Evolutionary conservation across 805 yeast genomes (phyloP), one percentile per base, ranked within the genome.

Genomic region (Kuraishia floccosa): DNA sequence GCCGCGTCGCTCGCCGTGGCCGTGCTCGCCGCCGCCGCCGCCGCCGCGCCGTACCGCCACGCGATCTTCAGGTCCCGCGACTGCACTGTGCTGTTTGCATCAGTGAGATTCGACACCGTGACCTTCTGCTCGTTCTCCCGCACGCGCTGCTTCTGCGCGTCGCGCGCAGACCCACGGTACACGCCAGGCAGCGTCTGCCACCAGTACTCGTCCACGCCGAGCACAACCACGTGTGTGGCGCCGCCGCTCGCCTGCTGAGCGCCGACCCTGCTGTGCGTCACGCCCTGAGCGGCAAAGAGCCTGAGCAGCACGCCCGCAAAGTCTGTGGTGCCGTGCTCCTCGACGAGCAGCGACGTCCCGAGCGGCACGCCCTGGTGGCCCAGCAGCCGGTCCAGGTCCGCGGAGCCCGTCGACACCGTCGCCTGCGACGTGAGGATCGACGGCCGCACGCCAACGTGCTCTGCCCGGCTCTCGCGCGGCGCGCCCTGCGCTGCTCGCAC

Each of bases 41-140:
- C n/a, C n/a, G n/a, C n/a, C n/a, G n/a, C n/a, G n/a, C 89, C 91
- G 46, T 87, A 87, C 44, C 96, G 69, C 97, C 97, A 87, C 1
- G 97, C 96, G 41, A 87, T 87, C 47, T 77, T 82, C 65, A 87
- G 58, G 39, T 78, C 83, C 5, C 56, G 48, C 9, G 42, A 46
- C 27, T 36, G 36, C 24, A 9, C 37, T 31, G 34, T 35, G 15
- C 35, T 22, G 37, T 38, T 28, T 41, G 38, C 34, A 37, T 67
- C 69, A 3, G 72, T 52, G 43, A 79, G 47, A 46, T 82, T 82
- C 19, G 77, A 71, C 3, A 81, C 89, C 34, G 82, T 74, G 5
- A 83, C 46, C 42, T 76, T 72, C 9, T 71, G 58, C 44, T 79
- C 79, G 36, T 76, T 68, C 34, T 65, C 67, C 12, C 56, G 47